Evolutionary conservation across 2,329 filamentous ascomycete genomes (phyloP).

Genomic region (Xylaria sp.): DNA sequence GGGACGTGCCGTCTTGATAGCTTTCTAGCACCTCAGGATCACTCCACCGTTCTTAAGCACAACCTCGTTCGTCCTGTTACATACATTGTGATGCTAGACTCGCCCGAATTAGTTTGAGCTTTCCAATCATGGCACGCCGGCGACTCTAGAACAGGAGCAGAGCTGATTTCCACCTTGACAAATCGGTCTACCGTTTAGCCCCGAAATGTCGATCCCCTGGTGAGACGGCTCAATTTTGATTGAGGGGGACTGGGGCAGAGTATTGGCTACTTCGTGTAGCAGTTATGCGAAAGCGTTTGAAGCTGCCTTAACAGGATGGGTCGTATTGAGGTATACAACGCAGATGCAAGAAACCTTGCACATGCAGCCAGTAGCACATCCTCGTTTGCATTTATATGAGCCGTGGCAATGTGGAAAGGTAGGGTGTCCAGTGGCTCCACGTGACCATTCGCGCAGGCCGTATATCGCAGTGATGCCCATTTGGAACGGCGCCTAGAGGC

Average conservation of each 20-base stretch:
- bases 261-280: constrained; percentile 13
- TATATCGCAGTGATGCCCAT: constrained; percentile 9
- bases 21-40: neutral
- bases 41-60: constrained; percentile 18
- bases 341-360: constrained; percentile 29
- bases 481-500: constrained; percentile 24
- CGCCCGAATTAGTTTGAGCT: constrained; percentile 9
- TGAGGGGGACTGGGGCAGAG: constrained; percentile 9
- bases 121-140: constrained; percentile 14
- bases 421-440: constrained; percentile 28
- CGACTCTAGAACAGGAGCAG: constrained; percentile 11
- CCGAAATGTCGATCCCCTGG: constrained; percentile 26
- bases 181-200: constrained; percentile 27
- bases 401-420: constrained; percentile 13
- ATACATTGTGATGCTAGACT: constrained; percentile 18
- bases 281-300: constrained; percentile 17
- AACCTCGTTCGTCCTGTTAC: constrained; percentile 2
- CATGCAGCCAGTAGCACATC: constrained; percentile 22
- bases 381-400: constrained; percentile 22
- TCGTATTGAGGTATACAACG: constrained; percentile 22
- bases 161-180: constrained; percentile 26
- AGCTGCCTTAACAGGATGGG: constrained; percentile 13
- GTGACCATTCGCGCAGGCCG: constrained; percentile 16
- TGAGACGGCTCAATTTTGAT: constrained; percentile 28
- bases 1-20: constrained; percentile 17